Base-by-base conservation (phyloP, 2,329 filamentous ascomycete genomes). In the Fusarium penzigii region DNA sequence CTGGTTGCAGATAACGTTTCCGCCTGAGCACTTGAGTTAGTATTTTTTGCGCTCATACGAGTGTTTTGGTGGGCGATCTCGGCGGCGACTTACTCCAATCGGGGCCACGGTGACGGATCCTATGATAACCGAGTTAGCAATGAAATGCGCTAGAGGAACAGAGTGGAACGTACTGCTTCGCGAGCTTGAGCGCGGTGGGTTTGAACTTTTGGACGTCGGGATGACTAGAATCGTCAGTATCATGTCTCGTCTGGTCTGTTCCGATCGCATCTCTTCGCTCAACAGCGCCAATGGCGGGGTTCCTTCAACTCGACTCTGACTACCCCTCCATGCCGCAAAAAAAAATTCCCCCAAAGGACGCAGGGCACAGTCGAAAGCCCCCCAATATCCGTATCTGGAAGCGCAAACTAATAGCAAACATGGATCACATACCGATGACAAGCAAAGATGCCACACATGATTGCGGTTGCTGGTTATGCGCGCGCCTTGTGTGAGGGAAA, bases 131-230 rank as follows among this genome's bases (percentile, higher is more conserved):
- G 52, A 43, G 58, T 65, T 48, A 65, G 53, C 52, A 49, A 42
- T 20, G 20, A 34, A 16, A 29, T 17, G 39, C 25, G 49, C 32
- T 20, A 25, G 11, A 4, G 14, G 14, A 10, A 14, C 3, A 32
- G 17, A 13, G 2, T 7, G 42, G 29, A 13, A 44, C 89, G 75
- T 84, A 96, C 91, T 90, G 88, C 83, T 97, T 97, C 63, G 92
- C 87, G 78, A 97, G 89, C 77, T 88, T 88, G 75, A 97, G 82
- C 69, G 93, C 93, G 58, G 89, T 93, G 46, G 93, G 89, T 85
- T 97, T 97, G 82, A 97, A 97, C 70, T 92, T 92, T 70, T 90
- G 86, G 68, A 97, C 91, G 84, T 97, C 90, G 60, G 93, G 92
- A 72, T 97, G 92, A 78, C 84, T 86, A 60, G 61, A 62, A 29